These are phyloP conservation scores for Exophiala sideris DNA, from an alignment of 2,329 filamentous ascomycete species.

Conservation along the genomic window DNA sequence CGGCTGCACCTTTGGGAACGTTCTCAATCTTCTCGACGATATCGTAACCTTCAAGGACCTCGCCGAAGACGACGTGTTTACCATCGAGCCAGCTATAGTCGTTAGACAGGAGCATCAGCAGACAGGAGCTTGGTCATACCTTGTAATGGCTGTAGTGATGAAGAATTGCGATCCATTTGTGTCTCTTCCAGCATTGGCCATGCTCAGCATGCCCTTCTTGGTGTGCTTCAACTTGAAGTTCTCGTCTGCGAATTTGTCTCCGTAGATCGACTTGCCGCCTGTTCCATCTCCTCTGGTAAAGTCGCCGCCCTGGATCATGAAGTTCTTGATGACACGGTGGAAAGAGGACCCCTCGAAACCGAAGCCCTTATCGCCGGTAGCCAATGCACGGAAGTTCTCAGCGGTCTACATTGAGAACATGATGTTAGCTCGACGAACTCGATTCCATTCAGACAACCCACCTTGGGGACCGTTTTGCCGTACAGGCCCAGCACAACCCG, in stretches of 20 bases:
- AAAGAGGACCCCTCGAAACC: conserved; percentile 65
- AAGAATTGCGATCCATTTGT: conserved; percentile 61
- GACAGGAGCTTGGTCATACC: conserved; percentile 31
- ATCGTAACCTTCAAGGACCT: conserved; percentile 66
- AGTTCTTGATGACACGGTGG: conserved; percentile 68
- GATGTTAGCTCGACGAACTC: neutral
- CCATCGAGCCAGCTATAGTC: conserved; percentile 57
- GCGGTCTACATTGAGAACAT: conserved; percentile 48
- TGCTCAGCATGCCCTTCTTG: conserved; percentile 62
- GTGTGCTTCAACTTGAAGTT: conserved; percentile 70
- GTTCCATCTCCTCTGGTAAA: conserved; percentile 64
- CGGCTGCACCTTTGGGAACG: conserved; percentile 53
- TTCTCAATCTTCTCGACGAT: conserved; percentile 65
- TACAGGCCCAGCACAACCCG: conserved; percentile 63
- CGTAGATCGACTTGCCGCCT: conserved; percentile 67
- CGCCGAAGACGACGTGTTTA: conserved; percentile 65
- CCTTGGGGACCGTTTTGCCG: conserved; percentile 65
- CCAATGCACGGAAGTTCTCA: conserved; percentile 63
- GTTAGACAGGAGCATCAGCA: conserved; percentile 3
- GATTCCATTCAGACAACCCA: conserved; percentile 29
- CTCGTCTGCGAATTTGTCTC: conserved; percentile 64
- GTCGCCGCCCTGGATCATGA: conserved; percentile 70
- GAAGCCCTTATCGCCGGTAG: conserved; percentile 65
- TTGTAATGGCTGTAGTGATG: conserved; percentile 61
- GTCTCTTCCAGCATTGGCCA: conserved; percentile 57